Evolutionary conservation across 2,329 filamentous ascomycete species (phyloP), one percentile per base, ranked within the genome.

Genomic region (Calonectria ilicicola): DNA sequence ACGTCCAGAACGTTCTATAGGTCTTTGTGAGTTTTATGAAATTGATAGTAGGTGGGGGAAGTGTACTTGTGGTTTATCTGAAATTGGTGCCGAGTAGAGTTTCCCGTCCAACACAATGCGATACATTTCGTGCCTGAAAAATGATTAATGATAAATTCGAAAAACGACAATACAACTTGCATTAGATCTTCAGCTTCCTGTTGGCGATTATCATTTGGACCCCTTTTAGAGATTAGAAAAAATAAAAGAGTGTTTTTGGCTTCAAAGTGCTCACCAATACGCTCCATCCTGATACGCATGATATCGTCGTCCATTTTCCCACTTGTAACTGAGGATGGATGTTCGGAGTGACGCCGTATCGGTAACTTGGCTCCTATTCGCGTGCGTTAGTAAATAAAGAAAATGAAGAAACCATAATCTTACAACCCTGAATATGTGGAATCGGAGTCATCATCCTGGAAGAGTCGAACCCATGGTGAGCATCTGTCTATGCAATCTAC

Each of bases 271-370:
- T 46, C n/a, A 78, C 76, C 76, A 78, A 66, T 86, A 86, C 19
- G 83, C 77, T 10, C 88, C 88, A 32, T 87, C 84, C 40, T 85
- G 83, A 75, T 85, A 87, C 53, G 83, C 84, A 73, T 88, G 86
- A 64, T 89, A 90, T 5, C 87, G 81, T 0, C 88, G 83, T 3
- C 87, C 87, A 63, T 88, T 85, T 69, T 88, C 85, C 74, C 85
- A 87, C 38, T 83, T 80, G 74, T 74, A 78, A 3, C 66, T 72
- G 32, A 78, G 23, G 5, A 78, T 78, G 1, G 76, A 78, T 1
- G 69, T 77, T 2, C 75, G 66, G 1, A 78, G 69, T 0, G 76
- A 76, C 21, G 72, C 75, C 1, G 76, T 78, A 38, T 78, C 76
- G 9, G 76, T 78, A 0, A 76, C 71, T 1, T 63, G 21, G 29